A percentile compares a stretch with the other conserved stretches of the same genome.
phyloP scores from a whole-genome alignment of 2,329 filamentous ascomycete genomes.

The Tolypocladium sp. region DNA sequence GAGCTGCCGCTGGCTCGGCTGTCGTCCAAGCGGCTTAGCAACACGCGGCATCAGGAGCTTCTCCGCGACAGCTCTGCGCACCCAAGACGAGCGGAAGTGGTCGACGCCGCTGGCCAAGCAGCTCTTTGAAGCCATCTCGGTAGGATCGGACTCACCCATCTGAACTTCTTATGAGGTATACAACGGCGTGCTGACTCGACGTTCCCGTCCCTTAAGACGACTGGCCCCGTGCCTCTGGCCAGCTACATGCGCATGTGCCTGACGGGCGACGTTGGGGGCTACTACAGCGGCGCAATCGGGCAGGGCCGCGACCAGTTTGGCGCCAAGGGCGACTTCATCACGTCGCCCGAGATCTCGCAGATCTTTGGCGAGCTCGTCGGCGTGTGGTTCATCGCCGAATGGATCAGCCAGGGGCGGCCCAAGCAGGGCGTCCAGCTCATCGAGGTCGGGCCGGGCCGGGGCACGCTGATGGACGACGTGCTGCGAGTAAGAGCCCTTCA shows the following conservation, averaged over 20 bases:
- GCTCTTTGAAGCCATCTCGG: constrained; percentile 77
- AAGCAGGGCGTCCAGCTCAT: constrained; percentile 74
- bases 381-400: constrained; percentile 93
- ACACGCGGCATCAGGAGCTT: neutral
- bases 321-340: constrained; percentile 89
- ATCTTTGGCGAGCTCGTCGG: constrained; percentile 92
- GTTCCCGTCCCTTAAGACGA: constrained; percentile 38
- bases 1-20: neutral
- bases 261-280: constrained; percentile 81
- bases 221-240: constrained; percentile 83
- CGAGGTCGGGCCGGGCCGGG: constrained; percentile 87
- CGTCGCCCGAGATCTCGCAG: constrained; percentile 94
- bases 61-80: neutral
- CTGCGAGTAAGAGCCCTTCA: constrained; percentile 55
- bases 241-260: constrained; percentile 98
- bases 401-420: constrained; percentile 80
- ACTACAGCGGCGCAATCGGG: constrained; percentile 73
- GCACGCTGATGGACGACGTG: constrained; percentile 96
- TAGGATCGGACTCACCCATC: constrained; percentile 27
- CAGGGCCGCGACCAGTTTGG: constrained; percentile 79
- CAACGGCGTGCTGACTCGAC: neutral
- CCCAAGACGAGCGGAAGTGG: constrained; percentile 55
- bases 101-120: constrained; percentile 87
- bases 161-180: neutral
- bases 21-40: neutral